A percentile compares a stretch with the other conserved stretches of the same genome.
Conservation (phyloP, 2,329 filamentous ascomycete species). For the Cladobotryum mycophilum region DNA sequence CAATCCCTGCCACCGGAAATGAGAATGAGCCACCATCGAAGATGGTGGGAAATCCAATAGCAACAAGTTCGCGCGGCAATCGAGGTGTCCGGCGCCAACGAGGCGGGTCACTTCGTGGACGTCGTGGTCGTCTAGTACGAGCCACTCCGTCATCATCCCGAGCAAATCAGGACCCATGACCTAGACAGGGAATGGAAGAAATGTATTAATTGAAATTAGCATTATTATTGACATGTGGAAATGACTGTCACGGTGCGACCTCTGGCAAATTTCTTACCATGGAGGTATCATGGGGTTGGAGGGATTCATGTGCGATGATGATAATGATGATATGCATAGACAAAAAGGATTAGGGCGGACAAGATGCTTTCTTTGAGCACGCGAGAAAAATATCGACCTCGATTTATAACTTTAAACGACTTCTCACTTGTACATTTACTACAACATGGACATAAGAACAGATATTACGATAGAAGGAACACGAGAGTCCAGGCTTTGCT, state of each 20-base stretch:
- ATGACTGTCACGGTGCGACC: too few relatives aligned
- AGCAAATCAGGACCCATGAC: neutral
- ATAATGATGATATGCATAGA: neutral
- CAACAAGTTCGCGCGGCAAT: conserved; percentile 8
- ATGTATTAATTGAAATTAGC: too few relatives aligned
- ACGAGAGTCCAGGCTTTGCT: too few relatives aligned
- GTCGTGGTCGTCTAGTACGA: conserved; percentile 19
- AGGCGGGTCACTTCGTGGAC: conserved; percentile 20
- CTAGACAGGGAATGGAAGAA: too few relatives aligned
- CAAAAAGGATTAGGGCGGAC: neutral
- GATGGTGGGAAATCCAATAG: neutral
- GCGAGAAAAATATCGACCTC: too few relatives aligned
- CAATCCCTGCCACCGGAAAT: neutral
- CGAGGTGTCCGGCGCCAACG: conserved; percentile 23
- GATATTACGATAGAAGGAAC: too few relatives aligned
- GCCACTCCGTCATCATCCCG: neutral
- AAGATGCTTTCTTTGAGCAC: neutral
- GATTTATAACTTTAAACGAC: too few relatives aligned
- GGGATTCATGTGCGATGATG: neutral
- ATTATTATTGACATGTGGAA: too few relatives aligned
- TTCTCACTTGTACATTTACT: too few relatives aligned
- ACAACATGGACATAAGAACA: too few relatives aligned
- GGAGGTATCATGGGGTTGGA: too few relatives aligned
- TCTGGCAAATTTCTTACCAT: too few relatives aligned
- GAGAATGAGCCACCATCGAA: conserved; percentile 13